phyloP scores from a whole-genome alignment of 2,329 filamentous ascomycete species.

The Ophiostoma sp. region DNA sequence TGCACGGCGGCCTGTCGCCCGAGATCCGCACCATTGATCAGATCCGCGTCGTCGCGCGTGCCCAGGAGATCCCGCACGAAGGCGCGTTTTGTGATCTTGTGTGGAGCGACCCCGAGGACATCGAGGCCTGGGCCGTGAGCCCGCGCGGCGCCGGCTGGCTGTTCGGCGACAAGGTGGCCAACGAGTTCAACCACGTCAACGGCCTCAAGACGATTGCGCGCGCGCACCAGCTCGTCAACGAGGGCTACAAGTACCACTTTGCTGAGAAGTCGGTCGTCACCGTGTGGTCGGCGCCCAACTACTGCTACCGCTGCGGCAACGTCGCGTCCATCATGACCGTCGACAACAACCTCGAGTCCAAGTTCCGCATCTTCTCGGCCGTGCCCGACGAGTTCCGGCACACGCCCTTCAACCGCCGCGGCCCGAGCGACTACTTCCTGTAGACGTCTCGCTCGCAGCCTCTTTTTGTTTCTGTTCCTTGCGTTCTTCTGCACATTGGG shows the following conservation, averaged over 20 bases:
- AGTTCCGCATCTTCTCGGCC: slow-evolving; percentile 87
- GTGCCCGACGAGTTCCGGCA: slow-evolving; percentile 82
- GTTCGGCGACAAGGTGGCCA: slow-evolving; percentile 95
- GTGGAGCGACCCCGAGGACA: slow-evolving; percentile 96
- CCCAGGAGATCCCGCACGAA: slow-evolving; percentile 96
- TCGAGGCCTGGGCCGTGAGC: slow-evolving; percentile 92
- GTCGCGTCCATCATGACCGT: slow-evolving; percentile 95
- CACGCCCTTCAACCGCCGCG: slow-evolving; percentile 64
- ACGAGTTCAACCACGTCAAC: slow-evolving; percentile 96
- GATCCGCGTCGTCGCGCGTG: slow-evolving; percentile 96
- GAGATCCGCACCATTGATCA: slow-evolving; percentile 97
- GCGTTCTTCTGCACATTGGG: not conserved
- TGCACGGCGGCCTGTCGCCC: slow-evolving; percentile 84
- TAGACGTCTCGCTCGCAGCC: slow-evolving; percentile 31
- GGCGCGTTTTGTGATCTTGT: slow-evolving; percentile 97
- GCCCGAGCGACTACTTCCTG: slow-evolving; percentile 66
- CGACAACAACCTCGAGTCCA: slow-evolving; percentile 74
- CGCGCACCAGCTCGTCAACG: slow-evolving; percentile 96
- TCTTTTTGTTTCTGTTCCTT: not conserved
- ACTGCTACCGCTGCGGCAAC: slow-evolving; percentile 93
- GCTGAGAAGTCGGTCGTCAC: slow-evolving; percentile 92
- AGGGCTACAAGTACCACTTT: slow-evolving; percentile 98
- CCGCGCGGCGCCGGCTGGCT: slow-evolving; percentile 96
- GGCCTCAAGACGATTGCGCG: slow-evolving; percentile 91
- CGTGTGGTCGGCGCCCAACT: slow-evolving; percentile 96